Evolutionary conservation across 2,329 filamentous ascomycete genomes (phyloP).

Genomic region (Thielaviopsis musarum): DNA sequence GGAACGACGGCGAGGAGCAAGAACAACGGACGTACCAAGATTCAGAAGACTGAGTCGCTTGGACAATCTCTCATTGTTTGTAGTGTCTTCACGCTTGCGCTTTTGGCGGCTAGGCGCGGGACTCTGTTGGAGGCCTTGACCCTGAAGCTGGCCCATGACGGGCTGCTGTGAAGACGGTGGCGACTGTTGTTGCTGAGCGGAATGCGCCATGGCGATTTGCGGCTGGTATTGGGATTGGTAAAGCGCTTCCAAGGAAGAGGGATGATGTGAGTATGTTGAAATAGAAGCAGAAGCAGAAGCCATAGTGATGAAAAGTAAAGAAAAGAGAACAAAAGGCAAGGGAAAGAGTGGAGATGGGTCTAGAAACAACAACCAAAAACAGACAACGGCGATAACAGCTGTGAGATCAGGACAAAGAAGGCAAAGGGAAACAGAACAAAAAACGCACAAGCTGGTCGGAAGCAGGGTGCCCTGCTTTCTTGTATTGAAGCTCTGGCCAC

Average conservation of each 20-base stretch:
- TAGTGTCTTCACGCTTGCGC: constrained; percentile 38
- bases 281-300: constrained; percentile 1
- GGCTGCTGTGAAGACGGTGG: not conserved
- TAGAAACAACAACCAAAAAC: not conserved
- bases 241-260: not conserved
- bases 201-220: not conserved
- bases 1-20: constrained; percentile 8
- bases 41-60: constrained; percentile 74
- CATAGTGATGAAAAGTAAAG: not conserved
- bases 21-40: constrained; percentile 41
- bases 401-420: not conserved
- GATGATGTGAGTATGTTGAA: constrained; percentile 4
- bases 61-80: constrained; percentile 56
- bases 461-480: not conserved
- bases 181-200: not conserved
- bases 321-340: not conserved
- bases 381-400: not conserved
- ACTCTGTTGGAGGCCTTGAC: not conserved
- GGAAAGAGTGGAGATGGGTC: not conserved
- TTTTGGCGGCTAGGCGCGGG: constrained; percentile 24
- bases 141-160: not conserved
- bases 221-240: not conserved
- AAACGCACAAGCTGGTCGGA: not conserved
- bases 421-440: not conserved
- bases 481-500: constrained; percentile 6